Evolutionary conservation across 495 filamentous ascomycete species (phyloP).

Genomic region (Cercophora sp.): DNA sequence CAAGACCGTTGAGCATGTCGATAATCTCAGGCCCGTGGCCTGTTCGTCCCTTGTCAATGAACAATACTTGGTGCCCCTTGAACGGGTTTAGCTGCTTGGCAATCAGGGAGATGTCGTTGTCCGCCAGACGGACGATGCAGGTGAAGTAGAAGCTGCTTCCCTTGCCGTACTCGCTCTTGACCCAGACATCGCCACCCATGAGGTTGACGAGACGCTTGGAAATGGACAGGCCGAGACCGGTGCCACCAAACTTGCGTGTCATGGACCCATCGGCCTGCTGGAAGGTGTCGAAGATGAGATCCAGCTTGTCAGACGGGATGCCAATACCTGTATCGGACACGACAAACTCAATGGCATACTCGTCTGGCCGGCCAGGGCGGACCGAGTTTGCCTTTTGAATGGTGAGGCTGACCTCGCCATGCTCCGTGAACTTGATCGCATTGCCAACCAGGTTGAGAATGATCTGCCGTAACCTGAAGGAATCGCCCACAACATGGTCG

Average conservation of each 20-base stretch:
- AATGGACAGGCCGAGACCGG: conserved; percentile 92
- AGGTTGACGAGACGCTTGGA: conserved; percentile 92
- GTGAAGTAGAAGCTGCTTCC: conserved; percentile 98
- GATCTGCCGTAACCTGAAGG: conserved; percentile 94
- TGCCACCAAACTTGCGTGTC: conserved; percentile 94
- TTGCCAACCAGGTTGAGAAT: conserved; percentile 81
- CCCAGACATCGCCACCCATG: conserved; percentile 98
- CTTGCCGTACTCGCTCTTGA: conserved; percentile 86
- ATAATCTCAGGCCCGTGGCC: conserved; percentile 72
- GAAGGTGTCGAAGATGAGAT: conserved; percentile 99
- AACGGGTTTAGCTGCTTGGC: conserved; percentile 83
- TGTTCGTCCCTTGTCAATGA: conserved; percentile 91
- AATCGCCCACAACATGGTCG: conserved; percentile 95
- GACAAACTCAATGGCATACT: conserved; percentile 94
- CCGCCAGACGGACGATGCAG: conserved; percentile 83
- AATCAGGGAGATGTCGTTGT: conserved; percentile 75
- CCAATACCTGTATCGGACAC: conserved; percentile 98
- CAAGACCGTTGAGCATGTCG: conserved; percentile 73
- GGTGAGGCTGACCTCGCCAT: conserved; percentile 91
- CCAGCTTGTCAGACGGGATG: conserved; percentile 92
- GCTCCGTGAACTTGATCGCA: conserved; percentile 94
- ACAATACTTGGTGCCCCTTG: conserved; percentile 86
- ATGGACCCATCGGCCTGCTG: conserved; percentile 98
- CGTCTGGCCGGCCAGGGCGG: conserved; percentile 56
- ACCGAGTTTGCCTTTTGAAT: conserved; percentile 70